Evolutionary conservation across 768 basidiomycete genomes (phyloP), one percentile per base, ranked within the genome.

Genomic region (Macrolepiota fuliginosa): DNA sequence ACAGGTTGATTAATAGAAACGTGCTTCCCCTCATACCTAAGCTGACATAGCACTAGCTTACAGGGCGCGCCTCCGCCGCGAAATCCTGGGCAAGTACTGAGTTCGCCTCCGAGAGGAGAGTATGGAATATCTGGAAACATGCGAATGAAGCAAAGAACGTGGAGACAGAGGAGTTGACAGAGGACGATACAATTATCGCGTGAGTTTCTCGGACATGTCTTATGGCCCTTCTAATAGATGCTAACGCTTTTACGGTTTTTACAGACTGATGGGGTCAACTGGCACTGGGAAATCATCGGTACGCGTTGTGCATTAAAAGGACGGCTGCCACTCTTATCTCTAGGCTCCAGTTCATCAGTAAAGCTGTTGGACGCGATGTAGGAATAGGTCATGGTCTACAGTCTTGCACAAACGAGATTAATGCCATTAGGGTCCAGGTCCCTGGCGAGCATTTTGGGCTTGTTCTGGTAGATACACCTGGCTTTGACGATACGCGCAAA

Each of bases 381-480:
- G 40, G 40, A 42, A 42, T 42, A 42, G 40, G 40, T 6, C 40
- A 42, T 15, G 4, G 40, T 42, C 40, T 42, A 5, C 40, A 42
- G 40, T 42, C 40, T 42, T 42, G 24, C 22, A 47, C 46, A 22
- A 22, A 47, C 46, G 22, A 24, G 2, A n/a, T 42, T n/a, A 42
- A 42, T 42, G 40, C 42, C 19, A 25, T 61, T 19, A 51, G 53
- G 10, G 60, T 61, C 27, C 60, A 12, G 3, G 32, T 55, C 15
- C 60, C 52, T n/a, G 45, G 32, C 36, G 60, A 61, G 22, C 25
- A 49, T 11, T 12, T 55, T 42, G 53, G 45, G 1, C 13, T 71
- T 15, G 65, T 71, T 2, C 56, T 73, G 6, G 67, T 72, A 22
- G 73, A 74, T 54, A 71, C 71, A 0, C 71, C 72, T 0, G 71